Evolutionary conservation across 257 asterid species (phyloP).

Genomic region (Paulownia fortunei): DNA sequence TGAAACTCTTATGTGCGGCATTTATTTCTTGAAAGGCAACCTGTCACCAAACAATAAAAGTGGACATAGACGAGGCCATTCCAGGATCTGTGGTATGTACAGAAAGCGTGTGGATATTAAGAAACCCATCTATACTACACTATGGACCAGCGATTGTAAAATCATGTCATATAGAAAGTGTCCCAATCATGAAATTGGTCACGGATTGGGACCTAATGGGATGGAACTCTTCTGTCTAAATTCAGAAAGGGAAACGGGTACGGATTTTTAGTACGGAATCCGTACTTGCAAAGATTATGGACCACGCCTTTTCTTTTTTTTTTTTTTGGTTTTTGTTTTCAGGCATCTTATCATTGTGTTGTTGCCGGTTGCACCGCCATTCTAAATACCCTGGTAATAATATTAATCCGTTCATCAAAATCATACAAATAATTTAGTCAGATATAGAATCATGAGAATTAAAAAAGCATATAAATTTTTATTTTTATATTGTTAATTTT

Average conservation of each 20-base stretch:
- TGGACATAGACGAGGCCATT: neutral
- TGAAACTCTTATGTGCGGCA: too few species aligned
- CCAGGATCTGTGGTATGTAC: neutral
- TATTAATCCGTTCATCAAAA: too few species aligned
- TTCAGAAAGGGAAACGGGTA: neutral
- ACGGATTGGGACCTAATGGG: neutral
- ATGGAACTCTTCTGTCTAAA: neutral
- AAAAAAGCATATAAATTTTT: too few species aligned
- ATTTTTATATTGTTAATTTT: too few species aligned
- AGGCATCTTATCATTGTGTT: too few species aligned
- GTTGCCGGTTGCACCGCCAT: too few species aligned
- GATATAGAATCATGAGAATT: too few species aligned
- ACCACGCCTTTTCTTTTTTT: neutral
- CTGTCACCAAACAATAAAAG: slow-evolving; percentile 27
- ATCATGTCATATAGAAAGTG: neutral
- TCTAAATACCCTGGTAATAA: too few species aligned
- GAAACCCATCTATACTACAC: neutral
- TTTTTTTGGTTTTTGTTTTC: neutral
- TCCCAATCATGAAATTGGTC: neutral
- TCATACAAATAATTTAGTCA: too few species aligned
- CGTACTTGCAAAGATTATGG: slow-evolving; percentile 6
- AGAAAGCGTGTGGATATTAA: neutral
- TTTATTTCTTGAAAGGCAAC: slow-evolving; percentile 14
- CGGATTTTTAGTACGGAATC: slow-evolving; percentile 6
- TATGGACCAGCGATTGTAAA: neutral